A percentile compares a stretch with the other conserved stretches of the same genome.
Conservation (phyloP, 257 asterid genomes). For the Solanum sitiens region DNA sequence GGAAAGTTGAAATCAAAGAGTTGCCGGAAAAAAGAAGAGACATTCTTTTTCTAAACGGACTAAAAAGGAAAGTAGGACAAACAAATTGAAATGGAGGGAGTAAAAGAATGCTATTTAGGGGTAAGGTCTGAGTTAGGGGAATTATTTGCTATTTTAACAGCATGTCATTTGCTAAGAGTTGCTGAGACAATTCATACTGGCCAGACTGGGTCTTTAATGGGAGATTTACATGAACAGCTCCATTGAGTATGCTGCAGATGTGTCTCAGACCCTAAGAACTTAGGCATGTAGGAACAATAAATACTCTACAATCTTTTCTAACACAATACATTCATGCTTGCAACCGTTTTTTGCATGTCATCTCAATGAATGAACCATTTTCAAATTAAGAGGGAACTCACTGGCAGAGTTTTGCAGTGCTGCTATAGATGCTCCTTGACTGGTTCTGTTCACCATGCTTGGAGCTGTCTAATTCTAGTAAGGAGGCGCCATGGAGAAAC, state of each 20-base stretch:
- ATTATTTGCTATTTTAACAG: neutral
- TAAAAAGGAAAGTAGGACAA: neutral
- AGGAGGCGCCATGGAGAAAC: slow-evolving; percentile 90
- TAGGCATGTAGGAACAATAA: neutral
- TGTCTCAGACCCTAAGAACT: neutral
- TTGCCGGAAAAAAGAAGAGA: neutral
- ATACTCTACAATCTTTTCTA: neutral
- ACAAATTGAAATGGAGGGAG: neutral
- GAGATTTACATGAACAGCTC: neutral
- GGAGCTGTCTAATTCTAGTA: slow-evolving; percentile 63
- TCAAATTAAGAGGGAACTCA: slow-evolving; percentile 24
- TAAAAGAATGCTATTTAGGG: neutral
- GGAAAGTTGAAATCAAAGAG: neutral
- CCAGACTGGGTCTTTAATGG: neutral
- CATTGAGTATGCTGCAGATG: neutral
- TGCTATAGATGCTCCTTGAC: slow-evolving; percentile 70
- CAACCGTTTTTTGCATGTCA: neutral
- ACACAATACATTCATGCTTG: neutral
- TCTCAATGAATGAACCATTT: neutral
- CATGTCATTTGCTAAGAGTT: neutral
- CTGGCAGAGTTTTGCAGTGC: slow-evolving; percentile 98
- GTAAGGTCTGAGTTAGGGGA: neutral
- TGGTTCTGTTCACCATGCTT: slow-evolving; percentile 66
- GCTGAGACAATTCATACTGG: neutral
- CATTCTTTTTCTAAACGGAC: neutral